Percentiles rank a stretch among this genome's conserved stretches.
Evolutionary conservation across 1,139 yeast species (phyloP).

Genomic region (Yamadazyma triangularis): DNA sequence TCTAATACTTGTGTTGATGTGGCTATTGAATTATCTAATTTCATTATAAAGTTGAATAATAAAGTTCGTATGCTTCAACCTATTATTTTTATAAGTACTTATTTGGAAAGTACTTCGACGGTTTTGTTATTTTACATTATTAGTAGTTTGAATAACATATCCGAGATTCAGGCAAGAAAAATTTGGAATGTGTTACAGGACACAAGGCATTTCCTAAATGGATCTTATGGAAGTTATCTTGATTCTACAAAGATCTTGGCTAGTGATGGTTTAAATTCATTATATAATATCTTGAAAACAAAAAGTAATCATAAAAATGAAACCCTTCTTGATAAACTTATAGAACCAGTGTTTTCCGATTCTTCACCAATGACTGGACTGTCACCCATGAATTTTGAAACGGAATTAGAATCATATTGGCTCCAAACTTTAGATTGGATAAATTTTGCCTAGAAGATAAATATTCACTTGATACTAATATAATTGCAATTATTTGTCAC

Average conservation of each 20-base stretch:
- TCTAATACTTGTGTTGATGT: slow-evolving; percentile 8
- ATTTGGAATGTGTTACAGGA: slow-evolving; percentile 10
- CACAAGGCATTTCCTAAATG: slow-evolving; percentile 9
- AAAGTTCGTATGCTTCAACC: slow-evolving; percentile 10
- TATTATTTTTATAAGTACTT: slow-evolving; percentile 10
- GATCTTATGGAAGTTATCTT: slow-evolving; percentile 11
- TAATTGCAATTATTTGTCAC: too few relatives aligned
- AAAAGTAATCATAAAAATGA: slow-evolving; percentile 2
- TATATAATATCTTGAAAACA: slow-evolving; percentile 5
- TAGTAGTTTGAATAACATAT: slow-evolving; percentile 6
- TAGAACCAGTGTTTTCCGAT: slow-evolving; percentile 7
- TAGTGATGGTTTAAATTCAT: slow-evolving; percentile 9
- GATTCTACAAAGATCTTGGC: slow-evolving; percentile 9
- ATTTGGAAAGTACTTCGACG: slow-evolving; percentile 11
- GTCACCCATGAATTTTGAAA: slow-evolving; percentile 4
- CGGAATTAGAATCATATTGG: slow-evolving; percentile 10
- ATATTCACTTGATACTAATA: too few relatives aligned
- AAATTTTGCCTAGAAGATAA: too few relatives aligned
- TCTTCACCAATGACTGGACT: slow-evolving; percentile 1
- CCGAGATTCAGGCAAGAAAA: slow-evolving; percentile 8
- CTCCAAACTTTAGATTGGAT: slow-evolving; percentile 10
- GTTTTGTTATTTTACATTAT: slow-evolving; percentile 10
- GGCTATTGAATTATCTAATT: slow-evolving; percentile 9
- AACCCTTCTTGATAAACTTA: slow-evolving; percentile 9
- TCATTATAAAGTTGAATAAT: slow-evolving; percentile 9